Base-by-base conservation (phyloP, 1,139 yeast genomes). In the Protomyces inouyei region DNA sequence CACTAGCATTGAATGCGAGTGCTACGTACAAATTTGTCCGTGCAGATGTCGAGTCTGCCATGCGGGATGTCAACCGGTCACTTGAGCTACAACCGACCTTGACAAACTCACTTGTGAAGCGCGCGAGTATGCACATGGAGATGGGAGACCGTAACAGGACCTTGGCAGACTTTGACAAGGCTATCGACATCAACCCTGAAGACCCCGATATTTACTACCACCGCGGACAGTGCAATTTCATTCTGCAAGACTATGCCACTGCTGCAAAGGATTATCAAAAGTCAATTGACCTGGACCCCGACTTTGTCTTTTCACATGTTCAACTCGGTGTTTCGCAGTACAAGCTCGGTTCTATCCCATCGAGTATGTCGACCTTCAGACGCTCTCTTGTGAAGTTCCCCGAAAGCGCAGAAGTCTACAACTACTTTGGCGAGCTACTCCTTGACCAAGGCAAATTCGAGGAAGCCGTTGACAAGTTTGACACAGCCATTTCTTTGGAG, bases 261-360 rank as follows among this genome's bases (percentile, higher is more conserved):
- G 98, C 98, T 53, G 83, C 85, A 72, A 78, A 77, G 60, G 85
- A 88, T 76, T 95, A 91, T 75, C 83, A 83, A 72, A 86, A 85
- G 77, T 88, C 96, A 60, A 85, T 86, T 73, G 83, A 83, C 69
- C 80, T 83, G 72, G 89, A 90, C 77, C 86, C 88, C 65, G 78
- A 82, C 28, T 93, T 90, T 74, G 86, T 91, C 67, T 88, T 85
- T 73, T 86, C 97, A 60, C 88, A 86, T 77, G 88, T 95, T 72
- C 98, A 93, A 80, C 81, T 89, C 71, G 98, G 97, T 55, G 95
- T 97, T 76, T 84, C 92, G 70, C 85, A 88, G 68, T 92, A 92
- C 82, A 90, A 93, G 79, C 84, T 85, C 74, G 92, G 92, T 63
- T 80, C 84, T 61, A 76, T 80, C 64, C 78, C 76, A 38, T 83